Conservation (phyloP, 306 rosid genomes). For the Bauhinia variegata region DNA sequence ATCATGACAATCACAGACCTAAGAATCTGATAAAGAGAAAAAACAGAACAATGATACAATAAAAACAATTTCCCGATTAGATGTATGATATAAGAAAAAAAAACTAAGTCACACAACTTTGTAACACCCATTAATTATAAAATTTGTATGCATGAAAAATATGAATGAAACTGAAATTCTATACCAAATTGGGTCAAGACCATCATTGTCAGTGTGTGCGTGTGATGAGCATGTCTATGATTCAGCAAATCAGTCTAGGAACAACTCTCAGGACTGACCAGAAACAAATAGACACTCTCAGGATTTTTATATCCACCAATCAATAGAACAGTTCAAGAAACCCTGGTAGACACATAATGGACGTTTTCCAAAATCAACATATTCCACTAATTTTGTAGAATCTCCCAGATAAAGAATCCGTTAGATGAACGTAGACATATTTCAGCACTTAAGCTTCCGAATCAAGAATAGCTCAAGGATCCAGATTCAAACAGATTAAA, state of each 20-base stretch:
- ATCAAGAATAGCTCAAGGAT: constrained; percentile 1
- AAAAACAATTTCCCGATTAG: neutral
- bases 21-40: constrained; percentile 4
- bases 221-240: neutral
- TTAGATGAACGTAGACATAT: neutral
- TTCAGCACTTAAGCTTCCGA: constrained; percentile 12
- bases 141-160: neutral
- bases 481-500: constrained; percentile 10
- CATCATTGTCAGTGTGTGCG: neutral
- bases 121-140: neutral
- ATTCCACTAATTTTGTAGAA: neutral
- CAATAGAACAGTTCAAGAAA: neutral
- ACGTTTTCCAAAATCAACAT: constrained; percentile 17
- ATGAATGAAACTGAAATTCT: neutral
- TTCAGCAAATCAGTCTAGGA: neutral
- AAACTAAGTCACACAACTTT: neutral
- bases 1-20: neutral
- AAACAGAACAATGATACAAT: constrained; percentile 10
- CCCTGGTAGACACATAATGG: neutral
- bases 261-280: neutral
- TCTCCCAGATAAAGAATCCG: constrained; percentile 12
- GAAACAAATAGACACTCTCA: constrained; percentile 13
- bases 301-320: constrained; percentile 19
- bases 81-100: neutral
- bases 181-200: neutral